Evolutionary conservation across 2,329 filamentous ascomycete species (phyloP).

Genomic region (Calonectria hawksworthii): DNA sequence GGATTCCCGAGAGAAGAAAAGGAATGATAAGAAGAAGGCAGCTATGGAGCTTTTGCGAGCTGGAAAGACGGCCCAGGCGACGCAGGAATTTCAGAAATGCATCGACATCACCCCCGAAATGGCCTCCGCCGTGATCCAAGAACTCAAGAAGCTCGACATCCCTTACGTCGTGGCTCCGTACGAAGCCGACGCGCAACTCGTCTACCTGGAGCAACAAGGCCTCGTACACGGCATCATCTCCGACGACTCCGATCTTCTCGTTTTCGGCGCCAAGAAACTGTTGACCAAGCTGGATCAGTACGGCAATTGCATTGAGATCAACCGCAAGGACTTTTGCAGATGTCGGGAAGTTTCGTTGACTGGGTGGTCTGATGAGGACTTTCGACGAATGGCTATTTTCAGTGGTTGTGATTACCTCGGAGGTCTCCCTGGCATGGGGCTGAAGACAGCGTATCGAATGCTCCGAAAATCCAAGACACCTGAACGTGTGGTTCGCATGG

Average conservation of each 20-base stretch:
- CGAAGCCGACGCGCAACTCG: conserved; percentile 96
- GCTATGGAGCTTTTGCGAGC: conserved; percentile 86
- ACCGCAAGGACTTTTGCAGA: conserved; percentile 87
- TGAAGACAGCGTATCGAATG: conserved; percentile 94
- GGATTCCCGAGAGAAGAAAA: conserved; percentile 78
- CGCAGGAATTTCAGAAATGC: conserved; percentile 91
- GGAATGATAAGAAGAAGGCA: conserved; percentile 81
- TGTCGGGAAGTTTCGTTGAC: conserved; percentile 90
- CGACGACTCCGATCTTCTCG: conserved; percentile 95
- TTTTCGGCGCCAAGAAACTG: conserved; percentile 92
- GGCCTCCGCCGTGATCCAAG: conserved; percentile 92
- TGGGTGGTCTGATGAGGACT: conserved; percentile 93
- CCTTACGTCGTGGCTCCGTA: conserved; percentile 96
- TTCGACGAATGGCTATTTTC: conserved; percentile 94
- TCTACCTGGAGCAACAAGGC: conserved; percentile 90
- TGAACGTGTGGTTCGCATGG: conserved; percentile 83
- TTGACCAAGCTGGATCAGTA: conserved; percentile 96
- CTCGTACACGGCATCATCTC: conserved; percentile 90
- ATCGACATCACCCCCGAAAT: conserved; percentile 97
- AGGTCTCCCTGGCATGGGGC: conserved; percentile 85
- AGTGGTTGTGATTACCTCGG: conserved; percentile 97
- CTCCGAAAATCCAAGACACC: conserved; percentile 91
- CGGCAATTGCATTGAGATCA: conserved; percentile 93
- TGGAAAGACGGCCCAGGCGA: conserved; percentile 84
- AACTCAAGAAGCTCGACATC: conserved; percentile 84